Base-by-base conservation (phyloP, 331 rosid genomes). In the Arachis monticola region DNA sequence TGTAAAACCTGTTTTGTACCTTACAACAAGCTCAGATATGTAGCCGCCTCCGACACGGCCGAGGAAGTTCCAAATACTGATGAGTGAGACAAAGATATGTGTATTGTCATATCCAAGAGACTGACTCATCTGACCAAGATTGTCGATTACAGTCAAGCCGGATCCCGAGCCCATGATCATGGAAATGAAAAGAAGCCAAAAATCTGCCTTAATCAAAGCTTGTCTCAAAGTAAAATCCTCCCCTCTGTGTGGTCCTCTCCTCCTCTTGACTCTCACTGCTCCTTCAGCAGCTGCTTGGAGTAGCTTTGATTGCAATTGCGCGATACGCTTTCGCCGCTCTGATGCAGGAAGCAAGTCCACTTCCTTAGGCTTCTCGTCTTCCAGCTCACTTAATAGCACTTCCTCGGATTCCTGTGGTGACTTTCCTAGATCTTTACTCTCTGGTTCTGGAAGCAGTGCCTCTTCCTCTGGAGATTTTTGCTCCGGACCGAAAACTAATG, bases 221-320 rank as follows among this genome's bases (percentile, higher is more conserved):
- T 91, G 96, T 73, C 17, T 77, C 76, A 88, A 83, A 9, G 90
- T 91, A 76, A 93, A 88, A 76, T 93, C 80, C 79, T 87, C 99
- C 60, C 99, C 99, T 90, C 99, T 88, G 67, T 3, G 99, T 12
- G 99, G 99, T 65, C 99, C 96, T 77, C 83, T 88, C 78, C 93
- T 87, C 60, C 89, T 64, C 86, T 86, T 92, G 68, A 92, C 83
- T 83, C 98, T 90, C 76, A 92, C 92, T 3, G 98, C 98, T 38
- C 88, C 88, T 27, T 71, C 96, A 4, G 99, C 99, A 11, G 97
- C 99, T 17, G 99, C 99, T 62, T 92, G 97, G 8, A 90, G 73
- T 59, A 94, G 86, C 71, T 79, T 88, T 41, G 87, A 71, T 66
- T 92, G 99, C 74, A 94, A 75, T 5, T 86, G 93, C 0, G 93